These are phyloP conservation scores for Colletotrichum neosansevieriae DNA, from an alignment of 2,329 filamentous ascomycete genomes.

Conservation along the genomic window DNA sequence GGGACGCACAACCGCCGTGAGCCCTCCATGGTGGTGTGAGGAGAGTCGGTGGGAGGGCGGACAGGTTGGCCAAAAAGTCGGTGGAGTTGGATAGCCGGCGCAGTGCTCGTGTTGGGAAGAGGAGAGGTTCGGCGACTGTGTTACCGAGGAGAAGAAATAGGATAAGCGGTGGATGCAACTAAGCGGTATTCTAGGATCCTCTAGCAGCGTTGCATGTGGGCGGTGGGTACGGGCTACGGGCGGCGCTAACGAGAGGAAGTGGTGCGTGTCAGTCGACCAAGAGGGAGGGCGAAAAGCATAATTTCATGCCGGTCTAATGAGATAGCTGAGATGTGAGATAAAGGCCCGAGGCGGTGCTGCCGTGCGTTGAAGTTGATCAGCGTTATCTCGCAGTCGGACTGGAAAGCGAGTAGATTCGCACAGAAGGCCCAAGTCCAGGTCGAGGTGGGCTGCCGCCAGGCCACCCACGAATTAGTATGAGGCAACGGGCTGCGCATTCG, in stretches of 20 bases:
- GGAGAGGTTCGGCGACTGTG: slow-evolving; percentile 29
- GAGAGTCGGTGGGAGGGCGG: slow-evolving; percentile 19
- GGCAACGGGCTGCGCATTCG: slow-evolving; percentile 3
- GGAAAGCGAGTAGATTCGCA: not conserved
- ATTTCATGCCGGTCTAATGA: slow-evolving; percentile 24
- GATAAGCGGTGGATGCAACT: slow-evolving; percentile 36
- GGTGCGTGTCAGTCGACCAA: slow-evolving; percentile 34
- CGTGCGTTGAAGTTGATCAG: slow-evolving; percentile 11
- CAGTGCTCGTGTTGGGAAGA: slow-evolving; percentile 36
- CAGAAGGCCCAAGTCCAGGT: not conserved
- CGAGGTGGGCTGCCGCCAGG: slow-evolving; percentile 8
- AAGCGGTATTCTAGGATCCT: slow-evolving; percentile 18
- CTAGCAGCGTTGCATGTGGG: slow-evolving; percentile 29
- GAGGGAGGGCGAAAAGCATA: slow-evolving; percentile 27
- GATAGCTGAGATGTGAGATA: slow-evolving; percentile 30
- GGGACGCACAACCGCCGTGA: not conserved
- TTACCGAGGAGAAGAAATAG: slow-evolving; percentile 24
- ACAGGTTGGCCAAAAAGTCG: slow-evolving; percentile 32
- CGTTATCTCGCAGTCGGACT: slow-evolving; percentile 27
- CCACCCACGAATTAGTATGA: slow-evolving; percentile 5
- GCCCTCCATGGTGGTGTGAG: slow-evolving; percentile 5
- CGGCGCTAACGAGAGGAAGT: slow-evolving; percentile 25
- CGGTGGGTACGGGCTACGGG: slow-evolving; percentile 17
- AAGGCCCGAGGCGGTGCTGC: slow-evolving; percentile 17
- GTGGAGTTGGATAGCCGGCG: slow-evolving; percentile 37